A percentile compares a stretch with the other conserved stretches of the same genome.
phyloP scores from a whole-genome alignment of 306 rosid genomes.

The Trifolium fragiferum region DNA sequence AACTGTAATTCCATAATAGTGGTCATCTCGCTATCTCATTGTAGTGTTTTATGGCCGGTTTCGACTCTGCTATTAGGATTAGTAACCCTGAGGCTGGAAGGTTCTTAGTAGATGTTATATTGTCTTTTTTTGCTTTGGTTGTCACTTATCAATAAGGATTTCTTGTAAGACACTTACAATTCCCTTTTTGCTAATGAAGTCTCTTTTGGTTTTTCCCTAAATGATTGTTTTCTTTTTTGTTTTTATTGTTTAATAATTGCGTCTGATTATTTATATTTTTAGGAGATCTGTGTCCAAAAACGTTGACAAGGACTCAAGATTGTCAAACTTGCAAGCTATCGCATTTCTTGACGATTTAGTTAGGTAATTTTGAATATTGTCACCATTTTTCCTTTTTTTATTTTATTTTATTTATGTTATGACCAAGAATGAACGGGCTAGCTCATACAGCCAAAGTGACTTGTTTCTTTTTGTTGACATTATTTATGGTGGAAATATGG shows the following conservation, averaged over 20 bases:
- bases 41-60: neutral
- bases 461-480: slow-evolving; percentile 19
- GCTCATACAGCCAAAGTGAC: neutral
- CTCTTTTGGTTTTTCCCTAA: neutral
- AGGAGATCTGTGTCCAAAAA: slow-evolving; percentile 64
- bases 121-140: slow-evolving; percentile 15
- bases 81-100: neutral
- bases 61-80: neutral
- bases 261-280: slow-evolving; percentile 49
- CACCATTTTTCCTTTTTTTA: slow-evolving; percentile 4
- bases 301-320: slow-evolving; percentile 53
- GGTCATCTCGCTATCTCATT: neutral
- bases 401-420: neutral
- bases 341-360: slow-evolving; percentile 62
- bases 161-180: slow-evolving; percentile 3
- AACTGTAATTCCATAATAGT: neutral
- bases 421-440: neutral
- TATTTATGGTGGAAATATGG: slow-evolving; percentile 21
- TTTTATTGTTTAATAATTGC: slow-evolving; percentile 7
- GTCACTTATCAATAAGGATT: slow-evolving; percentile 7
- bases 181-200: neutral
- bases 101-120: neutral
- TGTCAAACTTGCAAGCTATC: slow-evolving; percentile 58
- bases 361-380: slow-evolving; percentile 52
- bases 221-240: slow-evolving; percentile 4